Base-by-base conservation (phyloP, 805 yeast species). In the Myxozyma neotropica region DNA sequence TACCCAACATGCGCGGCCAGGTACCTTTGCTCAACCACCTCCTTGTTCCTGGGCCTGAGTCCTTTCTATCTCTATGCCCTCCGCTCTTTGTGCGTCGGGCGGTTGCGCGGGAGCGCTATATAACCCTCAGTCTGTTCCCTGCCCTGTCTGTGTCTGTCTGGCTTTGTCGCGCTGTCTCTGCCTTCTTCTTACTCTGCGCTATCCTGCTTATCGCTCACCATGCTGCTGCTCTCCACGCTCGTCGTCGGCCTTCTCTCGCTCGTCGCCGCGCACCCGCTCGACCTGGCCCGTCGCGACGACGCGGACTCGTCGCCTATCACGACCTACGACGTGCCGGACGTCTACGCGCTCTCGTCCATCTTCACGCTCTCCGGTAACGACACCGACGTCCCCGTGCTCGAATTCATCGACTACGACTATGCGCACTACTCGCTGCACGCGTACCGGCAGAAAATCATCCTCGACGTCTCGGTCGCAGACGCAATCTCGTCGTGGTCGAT, bases 341-440 rank as follows among this genome's bases (percentile, higher is more conserved):
- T 6, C 17, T 55, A 40, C 39, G 4, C 40, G 4, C 21, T n/a
- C 17, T 55, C 59, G 19, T 39, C 54, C 3, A 36, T 27, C n/a
- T 55, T 55, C 40, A 2, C 23, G n/a, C 51, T 50, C 44, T 3
- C 38, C 15, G 50, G 48, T 29, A 43, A 38, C 44, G 52, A 24
- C 40, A 27, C 40, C 23, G 1, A 40, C 3, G 49, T 57, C 36
- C 42, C 53, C 7, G 62, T 58, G 31, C 39, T 58, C 19, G 21
- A 31, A 47, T 47, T 27, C 44, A 27, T 29, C 36, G 55, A 58
- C 35, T 58, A 58, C 52, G 62, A 58, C 48, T 58, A 54, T 33
- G 58, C 51, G 23, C 62, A 58, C 56, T 54, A 47, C 47, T 53
- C 58, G 19, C 58, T 49, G n/a, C 19, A 5, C 35, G 42, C 31